Evolutionary conservation across 1,139 yeast species (phyloP).

Genomic region (Protomyces pachydermus): DNA sequence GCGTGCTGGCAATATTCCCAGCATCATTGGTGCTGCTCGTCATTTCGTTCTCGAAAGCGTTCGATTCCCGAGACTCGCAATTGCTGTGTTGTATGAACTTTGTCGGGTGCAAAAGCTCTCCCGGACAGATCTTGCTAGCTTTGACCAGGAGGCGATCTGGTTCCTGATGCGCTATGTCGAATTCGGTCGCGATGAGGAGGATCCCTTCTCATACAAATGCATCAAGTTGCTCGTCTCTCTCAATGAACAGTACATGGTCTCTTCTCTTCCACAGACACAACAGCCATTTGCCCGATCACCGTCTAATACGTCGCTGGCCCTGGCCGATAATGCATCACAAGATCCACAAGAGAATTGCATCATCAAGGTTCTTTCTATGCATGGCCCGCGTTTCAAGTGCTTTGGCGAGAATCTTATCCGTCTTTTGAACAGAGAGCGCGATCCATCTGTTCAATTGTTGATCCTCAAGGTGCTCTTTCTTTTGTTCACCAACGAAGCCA

Average conservation of each 20-base stretch:
- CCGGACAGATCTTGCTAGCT: slow-evolving; percentile 44
- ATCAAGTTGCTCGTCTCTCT: slow-evolving; percentile 68
- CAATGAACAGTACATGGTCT: slow-evolving; percentile 80
- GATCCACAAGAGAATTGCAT: slow-evolving; percentile 31
- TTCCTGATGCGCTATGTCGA: slow-evolving; percentile 53
- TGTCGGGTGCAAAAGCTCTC: slow-evolving; percentile 49
- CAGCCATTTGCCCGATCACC: slow-evolving; percentile 11
- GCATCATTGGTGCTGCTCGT: slow-evolving; percentile 44
- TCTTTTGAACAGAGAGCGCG: slow-evolving; percentile 72
- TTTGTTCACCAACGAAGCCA: slow-evolving; percentile 61
- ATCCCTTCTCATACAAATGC: slow-evolving; percentile 62
- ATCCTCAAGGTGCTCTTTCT: slow-evolving; percentile 72
- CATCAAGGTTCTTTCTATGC: slow-evolving; percentile 30
- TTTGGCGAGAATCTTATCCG: slow-evolving; percentile 55
- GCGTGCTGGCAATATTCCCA: slow-evolving; percentile 50
- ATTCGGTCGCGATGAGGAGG: slow-evolving; percentile 48
- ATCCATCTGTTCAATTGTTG: slow-evolving; percentile 66
- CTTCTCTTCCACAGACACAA: slow-evolving; percentile 43
- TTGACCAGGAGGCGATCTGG: slow-evolving; percentile 53
- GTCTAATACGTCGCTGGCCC: slow-evolving; percentile 16
- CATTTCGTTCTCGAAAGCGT: slow-evolving; percentile 35
- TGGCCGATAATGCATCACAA: slow-evolving; percentile 33
- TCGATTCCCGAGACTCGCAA: slow-evolving; percentile 43
- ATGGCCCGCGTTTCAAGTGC: slow-evolving; percentile 41
- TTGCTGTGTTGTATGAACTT: slow-evolving; percentile 52